Evolutionary conservation across 2,329 filamentous ascomycete species (phyloP).

Genomic region (Venturia pyrina): DNA sequence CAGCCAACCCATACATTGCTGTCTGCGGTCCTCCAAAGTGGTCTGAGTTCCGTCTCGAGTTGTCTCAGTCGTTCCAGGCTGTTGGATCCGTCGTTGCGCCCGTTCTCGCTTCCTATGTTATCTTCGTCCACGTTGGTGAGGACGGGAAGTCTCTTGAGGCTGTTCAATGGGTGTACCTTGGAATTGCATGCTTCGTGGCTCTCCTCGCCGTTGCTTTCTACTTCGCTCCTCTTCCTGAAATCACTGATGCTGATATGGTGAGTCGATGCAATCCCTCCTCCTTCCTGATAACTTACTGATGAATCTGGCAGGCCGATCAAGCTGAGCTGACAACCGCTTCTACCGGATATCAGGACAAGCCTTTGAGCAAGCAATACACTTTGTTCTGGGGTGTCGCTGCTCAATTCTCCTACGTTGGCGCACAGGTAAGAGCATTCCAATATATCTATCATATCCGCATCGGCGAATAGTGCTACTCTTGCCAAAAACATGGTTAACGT

Average conservation of each 20-base stretch:
- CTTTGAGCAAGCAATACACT: conserved; percentile 51
- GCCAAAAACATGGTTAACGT: conserved; percentile 14
- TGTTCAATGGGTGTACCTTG: conserved; percentile 75
- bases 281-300: neutral
- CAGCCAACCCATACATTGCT: conserved; percentile 66
- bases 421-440: conserved; percentile 26
- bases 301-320: conserved; percentile 37
- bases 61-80: conserved; percentile 69
- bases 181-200: conserved; percentile 63
- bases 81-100: conserved; percentile 66
- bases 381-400: conserved; percentile 26
- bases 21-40: conserved; percentile 65
- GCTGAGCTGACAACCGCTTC: conserved; percentile 40
- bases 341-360: conserved; percentile 47
- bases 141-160: conserved; percentile 48
- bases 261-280: neutral
- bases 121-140: conserved; percentile 56
- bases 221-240: conserved; percentile 58
- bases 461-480: no score
- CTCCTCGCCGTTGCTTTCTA: conserved; percentile 57
- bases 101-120: conserved; percentile 56
- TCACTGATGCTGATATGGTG: conserved; percentile 59
- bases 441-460: no score
- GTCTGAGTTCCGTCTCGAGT: conserved; percentile 66
- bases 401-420: conserved; percentile 46